These are phyloP conservation scores for Termitomyces sp. DNA, from an alignment of 768 basidiomycete species.

Conservation along the genomic window DNA sequence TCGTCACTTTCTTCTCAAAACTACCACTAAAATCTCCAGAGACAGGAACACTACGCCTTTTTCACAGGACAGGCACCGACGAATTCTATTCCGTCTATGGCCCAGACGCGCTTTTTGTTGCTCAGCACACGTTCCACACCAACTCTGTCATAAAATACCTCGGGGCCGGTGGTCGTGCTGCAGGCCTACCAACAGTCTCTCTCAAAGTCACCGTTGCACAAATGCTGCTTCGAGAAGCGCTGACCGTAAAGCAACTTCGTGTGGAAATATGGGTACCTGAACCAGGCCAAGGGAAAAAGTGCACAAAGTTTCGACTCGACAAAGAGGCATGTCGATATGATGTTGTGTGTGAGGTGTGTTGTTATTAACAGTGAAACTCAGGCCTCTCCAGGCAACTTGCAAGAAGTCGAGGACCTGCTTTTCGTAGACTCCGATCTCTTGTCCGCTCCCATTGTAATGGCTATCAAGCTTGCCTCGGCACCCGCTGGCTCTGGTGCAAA, in stretches of 20 bases:
- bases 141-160: constrained; percentile 92
- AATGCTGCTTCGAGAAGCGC: constrained; percentile 77
- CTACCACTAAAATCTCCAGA: constrained; percentile 66
- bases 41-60: constrained; percentile 81
- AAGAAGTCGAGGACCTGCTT: constrained; percentile 76
- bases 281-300: constrained; percentile 68
- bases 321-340: constrained; percentile 56
- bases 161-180: constrained; percentile 54
- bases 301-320: constrained; percentile 67
- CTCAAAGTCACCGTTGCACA: constrained; percentile 76
- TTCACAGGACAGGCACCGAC: constrained; percentile 55
- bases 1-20: constrained; percentile 62
- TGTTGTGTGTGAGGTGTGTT: not conserved
- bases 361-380: constrained; percentile 11
- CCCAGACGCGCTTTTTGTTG: constrained; percentile 82
- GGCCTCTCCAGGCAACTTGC: constrained; percentile 62
- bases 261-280: constrained; percentile 89
- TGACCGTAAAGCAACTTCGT: constrained; percentile 85
- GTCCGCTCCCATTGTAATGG: constrained; percentile 84
- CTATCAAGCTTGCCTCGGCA: constrained; percentile 68
- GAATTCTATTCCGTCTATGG: constrained; percentile 90
- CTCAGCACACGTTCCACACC: constrained; percentile 78
- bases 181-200: constrained; percentile 70
- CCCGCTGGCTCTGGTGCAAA: constrained; percentile 51
- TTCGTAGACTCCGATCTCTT: constrained; percentile 78